Percentiles rank a stretch among this genome's conserved stretches.
Conservation (phyloP, 768 basidiomycete species). For the Auriscalpium vulgare region DNA sequence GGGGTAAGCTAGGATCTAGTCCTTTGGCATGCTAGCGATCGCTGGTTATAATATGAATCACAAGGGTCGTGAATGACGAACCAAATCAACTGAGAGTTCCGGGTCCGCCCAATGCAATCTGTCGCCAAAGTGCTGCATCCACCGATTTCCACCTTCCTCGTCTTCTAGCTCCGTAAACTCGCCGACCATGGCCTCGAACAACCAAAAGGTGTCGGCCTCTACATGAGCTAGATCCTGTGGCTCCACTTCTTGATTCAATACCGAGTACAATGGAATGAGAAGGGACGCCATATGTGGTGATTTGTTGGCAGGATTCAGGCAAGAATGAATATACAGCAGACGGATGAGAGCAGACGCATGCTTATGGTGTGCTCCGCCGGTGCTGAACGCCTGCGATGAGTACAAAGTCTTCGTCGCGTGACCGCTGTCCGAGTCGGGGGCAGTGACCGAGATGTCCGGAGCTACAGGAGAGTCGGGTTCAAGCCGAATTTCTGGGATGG, state of each 20-base stretch:
- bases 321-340: conserved; percentile 61
- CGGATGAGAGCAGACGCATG: conserved; percentile 62
- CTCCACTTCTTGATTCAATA: conserved; percentile 53
- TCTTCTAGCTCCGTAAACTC: conserved; percentile 72
- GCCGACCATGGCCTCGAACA: conserved; percentile 65
- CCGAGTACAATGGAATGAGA: conserved; percentile 60
- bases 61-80: conserved; percentile 22
- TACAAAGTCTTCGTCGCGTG: conserved; percentile 35
- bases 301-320: conserved; percentile 63
- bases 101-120: conserved; percentile 53
- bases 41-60: no score
- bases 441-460: conserved; percentile 29
- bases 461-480: conserved; percentile 10
- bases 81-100: conserved; percentile 54
- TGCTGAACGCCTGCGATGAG: conserved; percentile 35
- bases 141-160: conserved; percentile 49
- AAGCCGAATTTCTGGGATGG: conserved; percentile 34
- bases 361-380: conserved; percentile 43
- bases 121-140: conserved; percentile 58
- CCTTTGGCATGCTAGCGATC: conserved; percentile 46
- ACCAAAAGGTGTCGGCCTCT: conserved; percentile 80
- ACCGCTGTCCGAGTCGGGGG: conserved; percentile 23
- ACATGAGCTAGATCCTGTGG: conserved; percentile 52
- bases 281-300: conserved; percentile 64
- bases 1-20: conserved; percentile 62